phyloP scores from a whole-genome alignment of 2,329 filamentous ascomycete species.

The Beauveria medogensis region DNA sequence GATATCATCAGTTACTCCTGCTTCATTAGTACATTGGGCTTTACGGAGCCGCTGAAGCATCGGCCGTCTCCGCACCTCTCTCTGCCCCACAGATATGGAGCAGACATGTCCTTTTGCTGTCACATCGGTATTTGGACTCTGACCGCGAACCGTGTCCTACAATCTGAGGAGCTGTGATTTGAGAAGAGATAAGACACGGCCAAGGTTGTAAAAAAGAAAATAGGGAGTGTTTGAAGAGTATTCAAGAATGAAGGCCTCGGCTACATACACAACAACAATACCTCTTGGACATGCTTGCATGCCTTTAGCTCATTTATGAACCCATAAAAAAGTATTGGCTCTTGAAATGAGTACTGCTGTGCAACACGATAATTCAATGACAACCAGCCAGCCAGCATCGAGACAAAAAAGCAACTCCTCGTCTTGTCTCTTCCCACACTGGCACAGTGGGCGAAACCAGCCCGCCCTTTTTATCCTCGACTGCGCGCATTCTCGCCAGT shows the following conservation, averaged over 20 bases:
- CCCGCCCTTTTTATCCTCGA: neutral
- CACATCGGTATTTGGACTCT: neutral
- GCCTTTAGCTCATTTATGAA: neutral
- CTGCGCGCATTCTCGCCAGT: neutral
- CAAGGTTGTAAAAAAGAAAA: neutral
- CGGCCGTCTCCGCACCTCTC: constrained; percentile 1
- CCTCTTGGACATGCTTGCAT: neutral
- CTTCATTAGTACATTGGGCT: neutral
- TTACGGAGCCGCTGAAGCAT: neutral
- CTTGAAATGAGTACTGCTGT: neutral
- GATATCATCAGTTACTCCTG: neutral
- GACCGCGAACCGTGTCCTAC: neutral
- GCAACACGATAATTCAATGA: neutral
- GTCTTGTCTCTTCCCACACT: constrained; percentile 1
- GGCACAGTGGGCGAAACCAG: neutral
- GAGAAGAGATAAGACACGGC: neutral
- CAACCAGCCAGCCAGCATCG: neutral
- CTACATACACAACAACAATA: neutral
- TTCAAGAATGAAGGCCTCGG: neutral
- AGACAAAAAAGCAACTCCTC: neutral
- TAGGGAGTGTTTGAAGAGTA: neutral
- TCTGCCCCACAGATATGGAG: neutral
- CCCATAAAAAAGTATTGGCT: neutral
- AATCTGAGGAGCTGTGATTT: neutral
- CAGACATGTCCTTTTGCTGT: neutral